These are phyloP conservation scores for Scopulariopsis brevicaulis DNA, from an alignment of 2,329 filamentous ascomycete species.

Conservation along the genomic window DNA sequence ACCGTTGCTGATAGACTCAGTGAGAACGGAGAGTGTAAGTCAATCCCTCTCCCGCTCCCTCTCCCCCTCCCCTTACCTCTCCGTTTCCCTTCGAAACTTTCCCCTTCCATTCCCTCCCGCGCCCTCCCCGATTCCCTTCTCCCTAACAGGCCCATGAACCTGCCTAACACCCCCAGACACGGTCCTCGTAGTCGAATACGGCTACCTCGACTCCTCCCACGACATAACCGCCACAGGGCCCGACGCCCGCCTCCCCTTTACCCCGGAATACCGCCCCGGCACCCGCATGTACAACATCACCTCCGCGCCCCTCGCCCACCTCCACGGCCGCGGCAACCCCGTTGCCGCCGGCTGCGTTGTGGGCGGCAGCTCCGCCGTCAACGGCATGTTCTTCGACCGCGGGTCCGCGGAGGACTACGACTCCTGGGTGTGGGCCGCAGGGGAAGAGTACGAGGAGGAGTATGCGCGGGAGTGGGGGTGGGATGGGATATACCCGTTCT, in stretches of 20 bases:
- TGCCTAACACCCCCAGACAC: slow-evolving; percentile 5
- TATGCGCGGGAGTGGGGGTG: slow-evolving; percentile 4
- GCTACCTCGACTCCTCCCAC: slow-evolving; percentile 8
- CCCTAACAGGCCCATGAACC: background rate
- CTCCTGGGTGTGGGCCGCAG: slow-evolving; percentile 9
- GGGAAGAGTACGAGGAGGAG: slow-evolving; percentile 3
- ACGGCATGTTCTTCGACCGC: slow-evolving; percentile 9
- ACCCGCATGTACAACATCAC: slow-evolving; percentile 15
- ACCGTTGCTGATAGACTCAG: slow-evolving; percentile 9
- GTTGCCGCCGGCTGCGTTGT: slow-evolving; percentile 6
- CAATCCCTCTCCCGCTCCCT: background rate
- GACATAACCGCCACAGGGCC: slow-evolving; percentile 4
- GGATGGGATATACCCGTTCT: slow-evolving; percentile 8
- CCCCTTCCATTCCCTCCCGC: too few relatives aligned
- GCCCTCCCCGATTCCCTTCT: too few relatives aligned
- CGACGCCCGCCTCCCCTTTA: background rate
- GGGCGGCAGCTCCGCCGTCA: slow-evolving; percentile 8
- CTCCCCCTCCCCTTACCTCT: background rate
- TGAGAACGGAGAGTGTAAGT: slow-evolving; percentile 9
- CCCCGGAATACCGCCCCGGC: slow-evolving; percentile 6
- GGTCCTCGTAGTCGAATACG: slow-evolving; percentile 12
- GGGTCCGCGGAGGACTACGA: slow-evolving; percentile 9
- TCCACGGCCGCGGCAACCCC: slow-evolving; percentile 9
- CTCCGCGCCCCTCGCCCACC: slow-evolving; percentile 11
- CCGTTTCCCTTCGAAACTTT: too few relatives aligned